A percentile compares a stretch with the other conserved stretches of the same genome.
These are phyloP conservation scores for Willaertia magna DNA, from an alignment of 208 protist genomes.

Conservation along the genomic window DNA sequence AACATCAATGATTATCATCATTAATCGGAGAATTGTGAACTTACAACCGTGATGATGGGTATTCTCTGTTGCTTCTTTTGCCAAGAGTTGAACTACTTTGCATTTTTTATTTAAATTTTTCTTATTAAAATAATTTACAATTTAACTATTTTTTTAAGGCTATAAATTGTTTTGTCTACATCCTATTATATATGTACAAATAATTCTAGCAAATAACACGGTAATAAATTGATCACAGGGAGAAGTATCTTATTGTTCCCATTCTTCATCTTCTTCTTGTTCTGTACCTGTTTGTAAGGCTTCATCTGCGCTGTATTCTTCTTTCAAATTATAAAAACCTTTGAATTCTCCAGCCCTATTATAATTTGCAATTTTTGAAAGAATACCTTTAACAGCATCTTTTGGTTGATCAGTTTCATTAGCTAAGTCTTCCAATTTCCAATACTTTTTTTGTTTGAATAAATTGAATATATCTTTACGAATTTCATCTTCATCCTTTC, in stretches of 20 bases:
- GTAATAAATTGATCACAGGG: too few species aligned
- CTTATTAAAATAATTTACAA: too few species aligned
- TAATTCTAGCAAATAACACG: too few species aligned
- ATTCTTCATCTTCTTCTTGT: not conserved
- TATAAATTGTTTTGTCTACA: too few species aligned
- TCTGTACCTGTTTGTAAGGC: not conserved
- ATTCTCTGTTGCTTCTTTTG: too few species aligned
- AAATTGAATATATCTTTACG: not conserved
- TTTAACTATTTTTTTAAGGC: too few species aligned
- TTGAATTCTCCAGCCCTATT: not conserved
- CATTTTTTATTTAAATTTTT: too few species aligned
- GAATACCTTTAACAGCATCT: not conserved
- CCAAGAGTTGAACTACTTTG: too few species aligned
- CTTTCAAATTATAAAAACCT: not conserved
- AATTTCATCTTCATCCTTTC: not conserved
- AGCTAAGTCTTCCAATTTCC: not conserved
- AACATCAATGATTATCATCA: too few species aligned
- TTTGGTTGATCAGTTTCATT: not conserved
- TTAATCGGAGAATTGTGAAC: too few species aligned
- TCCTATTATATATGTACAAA: too few species aligned
- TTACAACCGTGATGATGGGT: too few species aligned
- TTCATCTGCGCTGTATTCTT: not conserved
- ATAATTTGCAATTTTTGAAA: not conserved
- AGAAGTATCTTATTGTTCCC: not conserved
- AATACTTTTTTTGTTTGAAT: not conserved